These are phyloP conservation scores for Alternaria solani DNA, from an alignment of 2,329 filamentous ascomycete species.

Conservation along the genomic window DNA sequence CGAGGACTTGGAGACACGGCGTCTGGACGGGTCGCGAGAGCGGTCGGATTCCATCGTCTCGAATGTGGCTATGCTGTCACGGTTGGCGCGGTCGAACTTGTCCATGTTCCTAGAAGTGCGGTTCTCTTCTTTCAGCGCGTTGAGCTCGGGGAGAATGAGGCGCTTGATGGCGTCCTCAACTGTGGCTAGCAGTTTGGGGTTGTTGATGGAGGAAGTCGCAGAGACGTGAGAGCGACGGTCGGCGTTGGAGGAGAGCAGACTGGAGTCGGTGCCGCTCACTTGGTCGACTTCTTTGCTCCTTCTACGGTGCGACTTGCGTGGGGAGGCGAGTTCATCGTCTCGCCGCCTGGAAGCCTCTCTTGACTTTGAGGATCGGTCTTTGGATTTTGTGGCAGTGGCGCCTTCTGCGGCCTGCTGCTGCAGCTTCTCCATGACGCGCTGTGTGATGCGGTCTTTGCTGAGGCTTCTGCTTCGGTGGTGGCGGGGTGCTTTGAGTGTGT, in stretches of 20 bases:
- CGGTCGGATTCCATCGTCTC: constrained; percentile 67
- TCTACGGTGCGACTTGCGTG: constrained; percentile 46
- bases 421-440: constrained; percentile 74
- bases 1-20: constrained; percentile 67
- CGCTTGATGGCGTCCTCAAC: constrained; percentile 93
- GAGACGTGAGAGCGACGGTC: constrained; percentile 63
- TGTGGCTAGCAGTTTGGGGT: constrained; percentile 87
- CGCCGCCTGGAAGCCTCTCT: constrained; percentile 27
- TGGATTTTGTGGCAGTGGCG: constrained; percentile 42
- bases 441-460: constrained; percentile 71
- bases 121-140: constrained; percentile 88
- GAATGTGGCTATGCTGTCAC: constrained; percentile 52
- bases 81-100: constrained; percentile 69
- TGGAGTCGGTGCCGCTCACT: constrained; percentile 66
- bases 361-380: constrained; percentile 20
- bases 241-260: constrained; percentile 66
- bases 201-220: constrained; percentile 78
- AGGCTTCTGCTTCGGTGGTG: constrained; percentile 68
- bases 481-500: constrained; percentile 66
- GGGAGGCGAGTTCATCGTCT: constrained; percentile 41
- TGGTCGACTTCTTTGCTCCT: constrained; percentile 58
- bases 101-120: constrained; percentile 76
- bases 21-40: constrained; percentile 55
- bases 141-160: constrained; percentile 89
- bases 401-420: constrained; percentile 58